Conservation (phyloP, 768 basidiomycete species). For the Trametes cinnabarina region DNA sequence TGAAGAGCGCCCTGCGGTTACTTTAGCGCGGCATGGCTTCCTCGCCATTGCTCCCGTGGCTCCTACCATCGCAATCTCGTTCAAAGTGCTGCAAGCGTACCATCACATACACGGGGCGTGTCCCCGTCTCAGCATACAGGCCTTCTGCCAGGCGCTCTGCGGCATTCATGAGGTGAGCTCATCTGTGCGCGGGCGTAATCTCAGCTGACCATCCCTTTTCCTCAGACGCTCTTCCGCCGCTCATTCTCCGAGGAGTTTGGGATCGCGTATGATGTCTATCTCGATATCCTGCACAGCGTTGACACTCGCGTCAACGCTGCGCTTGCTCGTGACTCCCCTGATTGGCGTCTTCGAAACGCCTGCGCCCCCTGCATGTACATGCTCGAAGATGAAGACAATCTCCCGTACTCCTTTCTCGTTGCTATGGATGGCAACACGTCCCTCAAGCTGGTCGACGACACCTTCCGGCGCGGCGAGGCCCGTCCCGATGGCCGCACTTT, state of each 20-base stretch:
- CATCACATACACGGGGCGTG: constrained; percentile 27
- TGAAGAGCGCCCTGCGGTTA: too few relatives aligned
- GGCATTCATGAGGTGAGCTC: constrained; percentile 21
- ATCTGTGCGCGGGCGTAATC: not conserved
- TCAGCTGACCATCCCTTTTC: not conserved
- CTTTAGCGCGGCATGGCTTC: too few relatives aligned
- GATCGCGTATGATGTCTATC: constrained; percentile 27
- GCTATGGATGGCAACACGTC: constrained; percentile 24
- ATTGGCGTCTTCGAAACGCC: constrained; percentile 26
- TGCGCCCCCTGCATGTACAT: constrained; percentile 30
- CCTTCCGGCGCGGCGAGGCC: not conserved
- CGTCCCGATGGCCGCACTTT: not conserved
- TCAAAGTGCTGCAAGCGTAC: constrained; percentile 24
- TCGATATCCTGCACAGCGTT: constrained; percentile 22
- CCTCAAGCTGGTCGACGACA: constrained; percentile 19
- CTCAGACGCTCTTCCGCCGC: not conserved
- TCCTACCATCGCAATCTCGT: not conserved
- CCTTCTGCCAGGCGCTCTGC: constrained; percentile 16
- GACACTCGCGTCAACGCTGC: constrained; percentile 12
- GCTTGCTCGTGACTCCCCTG: constrained; percentile 15
- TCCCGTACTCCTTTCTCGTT: constrained; percentile 12
- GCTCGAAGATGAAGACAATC: not conserved
- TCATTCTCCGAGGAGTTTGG: constrained; percentile 25
- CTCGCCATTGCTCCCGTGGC: too few relatives aligned
- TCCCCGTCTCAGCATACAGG: constrained; percentile 27